Evolutionary conservation across 2,329 filamentous ascomycete genomes (phyloP).

Genomic region (Diaporthe helianthi): DNA sequence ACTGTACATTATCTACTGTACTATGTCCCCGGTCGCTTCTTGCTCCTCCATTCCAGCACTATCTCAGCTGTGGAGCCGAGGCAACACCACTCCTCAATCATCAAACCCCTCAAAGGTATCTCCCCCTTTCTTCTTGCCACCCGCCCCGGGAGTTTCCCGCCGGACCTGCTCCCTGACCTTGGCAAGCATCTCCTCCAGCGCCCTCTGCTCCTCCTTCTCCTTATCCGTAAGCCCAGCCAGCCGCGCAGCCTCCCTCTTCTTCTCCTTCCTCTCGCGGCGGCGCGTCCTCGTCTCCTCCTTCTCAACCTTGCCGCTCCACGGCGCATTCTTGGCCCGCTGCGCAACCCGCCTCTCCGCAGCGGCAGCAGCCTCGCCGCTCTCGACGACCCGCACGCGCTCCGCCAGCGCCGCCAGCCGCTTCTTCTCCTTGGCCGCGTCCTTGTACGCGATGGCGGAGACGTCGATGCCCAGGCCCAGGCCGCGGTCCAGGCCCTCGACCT

Average conservation of each 20-base stretch:
- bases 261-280: slow-evolving; percentile 46
- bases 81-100: slow-evolving; percentile 41
- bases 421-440: slow-evolving; percentile 74
- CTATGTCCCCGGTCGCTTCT: not conserved
- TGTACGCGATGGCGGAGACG: slow-evolving; percentile 73
- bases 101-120: slow-evolving; percentile 69
- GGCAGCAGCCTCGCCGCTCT: slow-evolving; percentile 45
- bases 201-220: slow-evolving; percentile 67
- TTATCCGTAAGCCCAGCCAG: slow-evolving; percentile 73
- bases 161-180: slow-evolving; percentile 67
- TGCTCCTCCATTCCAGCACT: not conserved
- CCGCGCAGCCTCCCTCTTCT: slow-evolving; percentile 64
- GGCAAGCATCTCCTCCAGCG: slow-evolving; percentile 69
- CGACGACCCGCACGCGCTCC: slow-evolving; percentile 53
- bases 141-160: slow-evolving; percentile 43
- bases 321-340: slow-evolving; percentile 68
- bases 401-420: slow-evolving; percentile 64
- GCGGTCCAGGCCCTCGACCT: slow-evolving; percentile 71
- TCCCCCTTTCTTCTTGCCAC: slow-evolving; percentile 48
- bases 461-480: slow-evolving; percentile 69
- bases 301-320: slow-evolving; percentile 77
- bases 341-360: slow-evolving; percentile 49
- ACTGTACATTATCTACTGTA: not conserved
- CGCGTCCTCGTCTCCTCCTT: slow-evolving; percentile 64
- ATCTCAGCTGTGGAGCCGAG: no score